phyloP scores from a whole-genome alignment of 2,329 filamentous ascomycete species.

The Ophiostoma montium region DNA sequence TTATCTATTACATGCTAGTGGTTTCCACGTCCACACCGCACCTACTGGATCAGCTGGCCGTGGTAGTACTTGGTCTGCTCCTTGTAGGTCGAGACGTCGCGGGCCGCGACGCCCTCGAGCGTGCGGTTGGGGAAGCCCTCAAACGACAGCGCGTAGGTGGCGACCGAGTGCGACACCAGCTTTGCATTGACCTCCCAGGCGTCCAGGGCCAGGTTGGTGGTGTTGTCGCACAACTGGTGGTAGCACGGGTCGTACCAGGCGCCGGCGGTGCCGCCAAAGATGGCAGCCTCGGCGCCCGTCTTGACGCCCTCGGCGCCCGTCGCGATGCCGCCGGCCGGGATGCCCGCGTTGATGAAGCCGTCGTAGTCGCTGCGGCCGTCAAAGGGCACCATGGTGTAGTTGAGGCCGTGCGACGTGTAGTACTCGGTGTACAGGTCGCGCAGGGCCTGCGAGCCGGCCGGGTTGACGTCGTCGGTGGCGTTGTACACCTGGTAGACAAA shows the following conservation, averaged over 20 bases:
- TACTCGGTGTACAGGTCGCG: conserved; percentile 53
- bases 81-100: conserved; percentile 19
- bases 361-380: conserved; percentile 71
- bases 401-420: conserved; percentile 46
- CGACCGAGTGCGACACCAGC: conserved; percentile 60
- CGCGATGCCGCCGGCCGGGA: conserved; percentile 61
- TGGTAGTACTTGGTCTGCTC: conserved; percentile 31
- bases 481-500: conserved; percentile 57
- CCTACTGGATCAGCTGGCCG: conserved; percentile 31
- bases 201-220: conserved; percentile 41
- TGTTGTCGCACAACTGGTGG: conserved; percentile 47
- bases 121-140: conserved; percentile 47
- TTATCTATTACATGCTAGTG: no score
- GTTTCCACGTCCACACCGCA: no score
- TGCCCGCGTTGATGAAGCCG: conserved; percentile 58
- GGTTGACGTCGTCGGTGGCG: conserved; percentile 56
- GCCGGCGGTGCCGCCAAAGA: conserved; percentile 59
- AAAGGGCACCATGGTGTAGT: conserved; percentile 59
- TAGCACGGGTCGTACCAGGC: conserved; percentile 46
- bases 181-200: conserved; percentile 49
- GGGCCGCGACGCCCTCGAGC: conserved; percentile 15
- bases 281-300: conserved; percentile 46
- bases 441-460: conserved; percentile 55
- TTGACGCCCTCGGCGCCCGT: conserved; percentile 68
- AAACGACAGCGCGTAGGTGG: conserved; percentile 52